Conservation (phyloP, 192 early-diverging fungal species). For the Backusella macrospora region DNA sequence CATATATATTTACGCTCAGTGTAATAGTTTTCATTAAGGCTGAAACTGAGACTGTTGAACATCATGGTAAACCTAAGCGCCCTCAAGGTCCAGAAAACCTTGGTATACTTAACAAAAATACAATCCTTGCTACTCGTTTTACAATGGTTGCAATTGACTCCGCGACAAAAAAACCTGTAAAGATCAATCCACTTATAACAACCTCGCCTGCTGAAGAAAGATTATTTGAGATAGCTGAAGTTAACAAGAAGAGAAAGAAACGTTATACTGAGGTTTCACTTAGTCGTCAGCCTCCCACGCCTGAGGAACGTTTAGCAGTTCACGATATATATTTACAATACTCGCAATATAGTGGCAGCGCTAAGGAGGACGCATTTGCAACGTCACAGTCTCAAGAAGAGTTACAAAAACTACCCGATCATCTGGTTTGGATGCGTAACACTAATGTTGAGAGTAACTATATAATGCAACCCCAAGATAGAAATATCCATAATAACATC, state of each 20-base stretch:
- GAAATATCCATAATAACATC: conserved; percentile 82
- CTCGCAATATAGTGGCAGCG: conserved; percentile 54
- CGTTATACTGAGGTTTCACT: conserved; percentile 49
- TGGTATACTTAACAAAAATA: conserved; percentile 34
- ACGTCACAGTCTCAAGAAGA: conserved; percentile 26
- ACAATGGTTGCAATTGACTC: conserved; percentile 90
- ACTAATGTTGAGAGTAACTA: conserved; percentile 42
- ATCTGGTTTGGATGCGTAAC: conserved; percentile 37
- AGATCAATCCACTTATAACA: conserved; percentile 76
- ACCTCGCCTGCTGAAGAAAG: conserved; percentile 74
- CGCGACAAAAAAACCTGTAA: conserved; percentile 64
- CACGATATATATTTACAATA: conserved; percentile 80
- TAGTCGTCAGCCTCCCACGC: conserved; percentile 71
- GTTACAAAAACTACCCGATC: conserved; percentile 18
- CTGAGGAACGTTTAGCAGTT: conserved; percentile 77
- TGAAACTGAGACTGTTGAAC: conserved; percentile 47
- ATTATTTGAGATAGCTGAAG: conserved; percentile 72
- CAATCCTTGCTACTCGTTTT: conserved; percentile 79
- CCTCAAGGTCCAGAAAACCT: conserved; percentile 17
- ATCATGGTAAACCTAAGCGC: not conserved
- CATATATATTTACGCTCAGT: not conserved
- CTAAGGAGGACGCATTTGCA: not conserved
- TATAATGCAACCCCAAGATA: conserved; percentile 76
- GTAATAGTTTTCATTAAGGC: conserved; percentile 61
- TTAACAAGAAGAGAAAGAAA: conserved; percentile 55